A percentile compares a stretch with the other conserved stretches of the same genome.
These are phyloP conservation scores for Synchytrium microbalum DNA, from an alignment of 371 early-diverging fungal genomes.

Conservation along the genomic window DNA sequence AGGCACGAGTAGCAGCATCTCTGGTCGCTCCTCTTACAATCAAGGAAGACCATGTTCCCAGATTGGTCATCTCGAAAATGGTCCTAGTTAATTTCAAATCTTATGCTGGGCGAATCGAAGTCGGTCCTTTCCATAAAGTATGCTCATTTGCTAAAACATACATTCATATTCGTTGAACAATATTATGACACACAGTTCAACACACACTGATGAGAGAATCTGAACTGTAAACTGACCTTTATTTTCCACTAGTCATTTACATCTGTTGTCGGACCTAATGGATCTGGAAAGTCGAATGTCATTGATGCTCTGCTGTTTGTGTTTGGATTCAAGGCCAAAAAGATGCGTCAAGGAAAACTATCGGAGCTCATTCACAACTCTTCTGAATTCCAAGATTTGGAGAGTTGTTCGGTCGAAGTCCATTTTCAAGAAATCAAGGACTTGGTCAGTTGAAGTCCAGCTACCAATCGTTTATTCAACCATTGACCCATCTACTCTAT, in stretches of 20 bases:
- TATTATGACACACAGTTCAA: background rate
- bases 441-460: constrained; percentile 32
- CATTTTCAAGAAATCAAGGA: constrained; percentile 90
- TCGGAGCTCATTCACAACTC: constrained; percentile 97
- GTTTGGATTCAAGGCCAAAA: constrained; percentile 98
- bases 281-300: constrained; percentile 99
- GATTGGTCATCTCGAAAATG: constrained; percentile 88
- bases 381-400: constrained; percentile 56
- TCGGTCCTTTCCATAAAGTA: constrained; percentile 98
- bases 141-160: background rate
- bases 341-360: constrained; percentile 96
- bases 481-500: background rate
- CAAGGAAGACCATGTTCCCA: background rate
- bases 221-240: no score
- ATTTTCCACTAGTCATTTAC: constrained; percentile 82
- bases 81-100: constrained; percentile 93
- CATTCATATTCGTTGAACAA: constrained; percentile 4
- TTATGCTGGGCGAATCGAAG: constrained; percentile 83
- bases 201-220: no score
- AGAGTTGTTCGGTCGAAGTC: constrained; percentile 85
- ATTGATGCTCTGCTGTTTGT: constrained; percentile 99
- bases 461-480: background rate
- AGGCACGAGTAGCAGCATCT: no score
- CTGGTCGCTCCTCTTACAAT: background rate
- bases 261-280: constrained; percentile 94